phyloP scores from a whole-genome alignment of 129 eudicot species.

The Artemisia tridentata region DNA sequence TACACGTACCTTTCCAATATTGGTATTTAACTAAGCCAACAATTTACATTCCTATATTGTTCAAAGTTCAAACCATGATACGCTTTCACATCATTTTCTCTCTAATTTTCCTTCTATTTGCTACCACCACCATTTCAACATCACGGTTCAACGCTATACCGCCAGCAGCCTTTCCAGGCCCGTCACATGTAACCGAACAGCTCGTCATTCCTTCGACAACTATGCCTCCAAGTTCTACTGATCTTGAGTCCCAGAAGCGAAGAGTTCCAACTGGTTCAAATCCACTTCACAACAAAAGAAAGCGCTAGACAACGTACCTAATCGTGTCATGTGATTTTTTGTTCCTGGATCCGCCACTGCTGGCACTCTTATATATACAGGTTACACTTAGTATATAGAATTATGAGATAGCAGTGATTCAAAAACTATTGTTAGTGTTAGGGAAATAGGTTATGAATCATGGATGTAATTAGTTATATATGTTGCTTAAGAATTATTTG shows the following conservation, averaged over 20 bases:
- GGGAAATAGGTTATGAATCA: too few relatives aligned
- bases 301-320: neutral
- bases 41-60: constrained; percentile 17
- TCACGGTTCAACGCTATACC: constrained; percentile 18
- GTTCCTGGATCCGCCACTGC: too few relatives aligned
- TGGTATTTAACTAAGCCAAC: constrained; percentile 10
- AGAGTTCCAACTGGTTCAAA: constrained; percentile 59
- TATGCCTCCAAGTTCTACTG: constrained; percentile 24
- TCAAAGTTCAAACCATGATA: constrained; percentile 32
- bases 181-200: constrained; percentile 10
- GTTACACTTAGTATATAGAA: too few relatives aligned
- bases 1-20: constrained; percentile 22
- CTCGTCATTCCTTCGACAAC: neutral
- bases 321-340: too few relatives aligned
- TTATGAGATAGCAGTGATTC: too few relatives aligned
- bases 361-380: too few relatives aligned
- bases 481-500: too few relatives aligned
- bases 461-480: too few relatives aligned
- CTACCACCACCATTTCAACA: constrained; percentile 25
- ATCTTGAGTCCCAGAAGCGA: constrained; percentile 40
- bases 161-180: constrained; percentile 26
- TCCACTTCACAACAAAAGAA: constrained; percentile 58
- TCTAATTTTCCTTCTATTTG: constrained; percentile 22
- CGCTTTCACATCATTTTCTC: constrained; percentile 35
- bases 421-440: too few relatives aligned